Percentiles rank a stretch among this genome's conserved stretches.
These are phyloP conservation scores for Salix purpurea DNA, from an alignment of 345 rosid genomes.

Conservation along the genomic window DNA sequence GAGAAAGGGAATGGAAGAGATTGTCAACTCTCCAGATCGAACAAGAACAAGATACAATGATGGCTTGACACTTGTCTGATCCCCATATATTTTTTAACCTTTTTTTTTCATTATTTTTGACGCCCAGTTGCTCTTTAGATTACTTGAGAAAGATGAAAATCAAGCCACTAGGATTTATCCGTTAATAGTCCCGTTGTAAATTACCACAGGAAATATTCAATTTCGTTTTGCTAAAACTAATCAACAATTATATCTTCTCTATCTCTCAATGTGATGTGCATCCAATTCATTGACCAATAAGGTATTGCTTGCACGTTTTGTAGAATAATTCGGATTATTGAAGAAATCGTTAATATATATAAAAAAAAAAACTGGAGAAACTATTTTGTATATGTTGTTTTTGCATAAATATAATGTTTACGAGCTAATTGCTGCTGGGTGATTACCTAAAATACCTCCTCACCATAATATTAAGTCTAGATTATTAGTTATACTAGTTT, in stretches of 20 bases:
- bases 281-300: not conserved
- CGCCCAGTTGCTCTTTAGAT: not conserved
- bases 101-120: not conserved
- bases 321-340: too few species aligned
- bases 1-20: conserved; percentile 43
- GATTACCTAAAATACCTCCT: too few species aligned
- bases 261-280: too few species aligned
- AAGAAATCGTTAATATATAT: not conserved
- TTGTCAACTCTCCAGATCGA: conserved; percentile 23
- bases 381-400: too few species aligned
- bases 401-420: too few species aligned
- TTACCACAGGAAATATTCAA: not conserved
- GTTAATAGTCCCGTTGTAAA: not conserved
- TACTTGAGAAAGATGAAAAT: not conserved
- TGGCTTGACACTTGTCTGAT: conserved; percentile 14
- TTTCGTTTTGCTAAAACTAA: not conserved
- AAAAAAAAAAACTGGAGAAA: too few species aligned
- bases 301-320: not conserved
- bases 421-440: too few species aligned
- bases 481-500: too few species aligned
- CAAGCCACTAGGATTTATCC: not conserved
- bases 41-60: conserved; percentile 31
- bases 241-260: not conserved
- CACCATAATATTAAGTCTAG: too few species aligned
- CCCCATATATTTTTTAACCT: too few species aligned